Percentiles rank a stretch among this genome's conserved stretches.
Conservation (phyloP, 495 filamentous ascomycete genomes). For the Sordaria brevicollis region DNA sequence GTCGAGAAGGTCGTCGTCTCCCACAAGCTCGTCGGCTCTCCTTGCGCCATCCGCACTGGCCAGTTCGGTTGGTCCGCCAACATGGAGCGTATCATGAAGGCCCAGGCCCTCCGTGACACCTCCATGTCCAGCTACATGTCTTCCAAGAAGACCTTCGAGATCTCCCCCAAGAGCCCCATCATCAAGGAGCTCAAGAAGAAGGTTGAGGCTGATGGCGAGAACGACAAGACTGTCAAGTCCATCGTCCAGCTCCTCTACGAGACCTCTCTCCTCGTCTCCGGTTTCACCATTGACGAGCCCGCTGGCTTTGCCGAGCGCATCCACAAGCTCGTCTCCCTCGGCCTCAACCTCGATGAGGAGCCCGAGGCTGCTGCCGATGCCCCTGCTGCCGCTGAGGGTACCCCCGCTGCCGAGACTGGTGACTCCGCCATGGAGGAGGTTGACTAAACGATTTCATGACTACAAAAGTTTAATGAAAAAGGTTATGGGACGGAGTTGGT, state of each 20-base stretch:
- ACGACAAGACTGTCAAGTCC: slow-evolving; percentile 95
- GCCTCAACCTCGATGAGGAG: slow-evolving; percentile 90
- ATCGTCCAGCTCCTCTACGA: slow-evolving; percentile 97
- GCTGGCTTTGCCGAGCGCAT: slow-evolving; percentile 96
- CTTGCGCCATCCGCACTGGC: slow-evolving; percentile 97
- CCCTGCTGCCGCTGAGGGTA: slow-evolving; percentile 38
- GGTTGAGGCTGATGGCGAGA: slow-evolving; percentile 94
- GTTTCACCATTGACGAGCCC: slow-evolving; percentile 99
- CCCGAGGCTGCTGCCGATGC: slow-evolving; percentile 61
- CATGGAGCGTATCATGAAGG: slow-evolving; percentile 99
- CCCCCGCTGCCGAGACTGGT: slow-evolving; percentile 41
- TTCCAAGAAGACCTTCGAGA: slow-evolving; percentile 99
- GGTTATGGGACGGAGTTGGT: slow-evolving; percentile 34
- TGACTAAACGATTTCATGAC: slow-evolving; percentile 39
- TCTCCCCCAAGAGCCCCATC: slow-evolving; percentile 96
- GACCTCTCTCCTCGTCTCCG: slow-evolving; percentile 95
- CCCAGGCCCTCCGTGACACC: slow-evolving; percentile 97
- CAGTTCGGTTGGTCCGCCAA: slow-evolving; percentile 99
- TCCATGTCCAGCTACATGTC: slow-evolving; percentile 99
- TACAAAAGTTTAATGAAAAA: slow-evolving; percentile 28
- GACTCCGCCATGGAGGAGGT: slow-evolving; percentile 60
- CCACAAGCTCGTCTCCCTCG: slow-evolving; percentile 95
- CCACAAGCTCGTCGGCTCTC: slow-evolving; percentile 92
- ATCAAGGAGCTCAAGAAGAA: slow-evolving; percentile 98
- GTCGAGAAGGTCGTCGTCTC: slow-evolving; percentile 99